Percentiles rank a stretch among this genome's conserved stretches.
These are phyloP conservation scores for Claviceps africana DNA, from an alignment of 2,329 filamentous ascomycete species.

Conservation along the genomic window DNA sequence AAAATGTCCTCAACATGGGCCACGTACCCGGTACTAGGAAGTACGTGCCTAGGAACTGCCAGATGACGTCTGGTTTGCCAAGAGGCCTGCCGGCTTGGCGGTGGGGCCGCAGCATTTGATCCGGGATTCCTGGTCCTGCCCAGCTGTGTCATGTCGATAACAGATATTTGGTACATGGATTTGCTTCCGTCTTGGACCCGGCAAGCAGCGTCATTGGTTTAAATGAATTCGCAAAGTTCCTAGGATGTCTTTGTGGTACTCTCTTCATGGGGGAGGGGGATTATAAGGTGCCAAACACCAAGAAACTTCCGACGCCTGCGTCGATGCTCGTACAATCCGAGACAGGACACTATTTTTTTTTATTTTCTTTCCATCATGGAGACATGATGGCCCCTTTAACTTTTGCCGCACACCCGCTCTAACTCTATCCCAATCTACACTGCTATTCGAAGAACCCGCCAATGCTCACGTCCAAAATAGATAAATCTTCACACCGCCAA, in stretches of 20 bases:
- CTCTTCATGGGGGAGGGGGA: not conserved
- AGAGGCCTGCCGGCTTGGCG: not conserved
- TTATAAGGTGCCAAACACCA: not conserved
- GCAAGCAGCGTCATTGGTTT: not conserved
- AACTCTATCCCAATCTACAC: not conserved
- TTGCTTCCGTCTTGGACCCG: not conserved
- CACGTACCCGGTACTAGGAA: not conserved
- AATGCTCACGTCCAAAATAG: not conserved
- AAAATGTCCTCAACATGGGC: not conserved
- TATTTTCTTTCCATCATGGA: not conserved
- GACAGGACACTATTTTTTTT: not conserved
- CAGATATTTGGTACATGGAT: not conserved
- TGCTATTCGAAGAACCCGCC: not conserved
- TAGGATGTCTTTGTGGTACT: not conserved
- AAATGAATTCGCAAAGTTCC: not conserved
- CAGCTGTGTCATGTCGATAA: not conserved
- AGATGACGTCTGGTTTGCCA: not conserved
- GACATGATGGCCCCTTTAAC: not conserved
- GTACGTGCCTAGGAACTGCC: not conserved
- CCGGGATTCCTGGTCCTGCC: not conserved
- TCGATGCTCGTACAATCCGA: not conserved
- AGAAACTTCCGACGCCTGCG: not conserved
- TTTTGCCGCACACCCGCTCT: not conserved
- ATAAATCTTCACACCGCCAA: not conserved
- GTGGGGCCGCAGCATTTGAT: not conserved